These are phyloP conservation scores for Hypoxylon rickii DNA, from an alignment of 495 filamentous ascomycete genomes.

Conservation along the genomic window DNA sequence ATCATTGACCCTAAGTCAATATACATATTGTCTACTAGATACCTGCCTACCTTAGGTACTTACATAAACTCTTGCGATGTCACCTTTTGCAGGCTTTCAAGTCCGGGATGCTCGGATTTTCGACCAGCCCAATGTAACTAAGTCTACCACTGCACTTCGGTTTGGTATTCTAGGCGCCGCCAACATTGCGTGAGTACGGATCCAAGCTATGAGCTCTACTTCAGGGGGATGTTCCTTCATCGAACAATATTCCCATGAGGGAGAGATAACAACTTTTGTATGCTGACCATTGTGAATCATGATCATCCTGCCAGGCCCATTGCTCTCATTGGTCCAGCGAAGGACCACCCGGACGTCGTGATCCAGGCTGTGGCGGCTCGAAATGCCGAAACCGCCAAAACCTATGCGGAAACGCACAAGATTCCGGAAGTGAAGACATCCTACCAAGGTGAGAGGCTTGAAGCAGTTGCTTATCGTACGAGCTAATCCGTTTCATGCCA, in stretches of 20 bases:
- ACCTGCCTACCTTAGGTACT: too few species aligned
- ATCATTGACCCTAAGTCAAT: too few species aligned
- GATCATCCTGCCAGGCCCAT: too few species aligned
- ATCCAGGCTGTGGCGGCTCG: constrained; percentile 63
- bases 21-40: too few species aligned
- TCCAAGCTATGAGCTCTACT: too few species aligned
- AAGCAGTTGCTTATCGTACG: background rate
- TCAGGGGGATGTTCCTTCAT: too few species aligned
- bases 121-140: constrained; percentile 39
- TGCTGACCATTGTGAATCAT: too few species aligned
- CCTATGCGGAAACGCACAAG: constrained; percentile 60
- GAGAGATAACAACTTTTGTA: background rate
- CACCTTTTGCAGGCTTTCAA: constrained; percentile 32
- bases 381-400: constrained; percentile 54
- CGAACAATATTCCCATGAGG: too few species aligned
- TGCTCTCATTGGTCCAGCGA: constrained; percentile 61
- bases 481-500: background rate
- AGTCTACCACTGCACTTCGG: constrained; percentile 43
- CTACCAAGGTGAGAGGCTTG: constrained; percentile 48
- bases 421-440: constrained; percentile 58
- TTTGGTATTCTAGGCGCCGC: constrained; percentile 57
- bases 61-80: constrained; percentile 16
- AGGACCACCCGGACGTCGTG: constrained; percentile 62
- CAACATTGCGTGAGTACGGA: constrained; percentile 55
- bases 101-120: constrained; percentile 39